phyloP scores from a whole-genome alignment of 177 flowering plant genomes.

The Tripterygium wilfordii region DNA sequence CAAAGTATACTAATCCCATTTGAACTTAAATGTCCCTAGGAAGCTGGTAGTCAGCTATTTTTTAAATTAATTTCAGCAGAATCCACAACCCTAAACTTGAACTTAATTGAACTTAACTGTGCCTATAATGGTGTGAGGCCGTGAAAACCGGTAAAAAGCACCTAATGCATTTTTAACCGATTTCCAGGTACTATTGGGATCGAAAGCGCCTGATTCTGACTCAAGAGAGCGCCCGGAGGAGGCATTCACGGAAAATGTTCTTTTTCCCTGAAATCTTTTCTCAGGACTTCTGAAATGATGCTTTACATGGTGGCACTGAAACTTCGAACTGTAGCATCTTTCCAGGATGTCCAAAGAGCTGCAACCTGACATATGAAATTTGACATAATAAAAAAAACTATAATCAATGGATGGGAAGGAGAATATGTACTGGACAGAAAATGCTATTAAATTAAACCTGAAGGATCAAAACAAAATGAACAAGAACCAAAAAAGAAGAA shows the following conservation, averaged over 20 bases:
- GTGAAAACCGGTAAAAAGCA: slow-evolving; percentile 27
- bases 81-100: background rate
- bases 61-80: background rate
- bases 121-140: slow-evolving; percentile 36
- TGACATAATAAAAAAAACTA: too few relatives aligned
- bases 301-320: slow-evolving; percentile 12
- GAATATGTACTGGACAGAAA: too few relatives aligned
- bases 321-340: slow-evolving; percentile 14
- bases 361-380: too few relatives aligned
- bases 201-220: slow-evolving; percentile 52
- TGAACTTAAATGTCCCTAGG: too few relatives aligned
- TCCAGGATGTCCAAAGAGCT: slow-evolving; percentile 18
- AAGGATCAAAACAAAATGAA: too few relatives aligned
- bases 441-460: too few relatives aligned
- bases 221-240: slow-evolving; percentile 53
- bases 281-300: slow-evolving; percentile 12
- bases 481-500: too few relatives aligned
- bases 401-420: too few relatives aligned
- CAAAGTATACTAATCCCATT: background rate
- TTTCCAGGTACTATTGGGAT: slow-evolving; percentile 28
- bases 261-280: slow-evolving; percentile 16
- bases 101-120: slow-evolving; percentile 22
- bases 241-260: slow-evolving; percentile 34
- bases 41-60: background rate
- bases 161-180: slow-evolving; percentile 22